These are phyloP conservation scores for Cucurbita maxima DNA, from an alignment of 306 rosid genomes.

Conservation along the genomic window DNA sequence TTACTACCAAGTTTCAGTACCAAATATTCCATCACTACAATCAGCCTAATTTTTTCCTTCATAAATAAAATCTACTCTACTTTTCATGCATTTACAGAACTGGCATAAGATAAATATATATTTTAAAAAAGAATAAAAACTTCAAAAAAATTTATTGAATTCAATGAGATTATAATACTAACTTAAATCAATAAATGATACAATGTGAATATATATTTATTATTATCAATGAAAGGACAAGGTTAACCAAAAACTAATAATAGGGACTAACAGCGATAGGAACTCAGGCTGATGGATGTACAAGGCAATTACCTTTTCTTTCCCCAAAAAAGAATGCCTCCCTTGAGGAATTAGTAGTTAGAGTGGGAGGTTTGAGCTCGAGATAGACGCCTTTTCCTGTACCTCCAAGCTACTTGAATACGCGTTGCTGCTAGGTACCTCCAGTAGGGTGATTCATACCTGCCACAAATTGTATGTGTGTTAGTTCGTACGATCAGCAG, in stretches of 20 bases:
- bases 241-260: too few species aligned
- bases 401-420: conserved; percentile 73
- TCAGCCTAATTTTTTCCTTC: neutral
- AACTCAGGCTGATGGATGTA: neutral
- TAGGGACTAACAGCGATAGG: neutral
- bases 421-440: conserved; percentile 44
- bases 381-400: conserved; percentile 33
- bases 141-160: neutral
- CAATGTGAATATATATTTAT: too few species aligned
- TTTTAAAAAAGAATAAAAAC: neutral
- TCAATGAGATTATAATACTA: too few species aligned
- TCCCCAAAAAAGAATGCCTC: neutral
- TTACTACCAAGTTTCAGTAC: neutral
- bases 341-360: neutral
- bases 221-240: too few species aligned
- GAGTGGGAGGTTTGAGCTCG: conserved; percentile 26
- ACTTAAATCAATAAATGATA: too few species aligned
- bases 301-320: neutral
- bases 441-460: conserved; percentile 79
- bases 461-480: conserved; percentile 2
- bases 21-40: neutral
- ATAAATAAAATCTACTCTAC: neutral
- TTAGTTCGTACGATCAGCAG: neutral
- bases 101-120: neutral
- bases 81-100: neutral